Conservation (phyloP, 2,329 filamentous ascomycete species). For the Botrytis deweyae region DNA sequence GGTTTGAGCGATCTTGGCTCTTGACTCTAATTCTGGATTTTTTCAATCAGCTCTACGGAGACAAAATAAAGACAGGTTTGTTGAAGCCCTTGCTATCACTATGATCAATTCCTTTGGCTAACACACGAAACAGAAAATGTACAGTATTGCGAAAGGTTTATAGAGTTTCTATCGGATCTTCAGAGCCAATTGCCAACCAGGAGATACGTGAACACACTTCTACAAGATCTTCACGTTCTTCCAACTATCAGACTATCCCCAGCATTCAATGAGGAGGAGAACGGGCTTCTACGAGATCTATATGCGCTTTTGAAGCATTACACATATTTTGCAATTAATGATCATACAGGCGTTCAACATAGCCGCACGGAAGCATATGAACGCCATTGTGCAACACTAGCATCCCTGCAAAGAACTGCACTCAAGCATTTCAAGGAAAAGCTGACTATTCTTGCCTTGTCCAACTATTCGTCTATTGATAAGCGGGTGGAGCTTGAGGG, state of each 20-base stretch:
- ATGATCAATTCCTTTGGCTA: not conserved
- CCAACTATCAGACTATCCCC: constrained; percentile 76
- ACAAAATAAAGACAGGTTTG: constrained; percentile 49
- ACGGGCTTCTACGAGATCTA: constrained; percentile 77
- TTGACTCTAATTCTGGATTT: constrained; percentile 85
- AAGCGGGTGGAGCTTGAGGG: constrained; percentile 74
- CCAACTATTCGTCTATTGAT: constrained; percentile 87
- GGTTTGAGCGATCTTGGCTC: constrained; percentile 92
- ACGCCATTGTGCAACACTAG: constrained; percentile 72
- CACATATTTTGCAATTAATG: constrained; percentile 84
- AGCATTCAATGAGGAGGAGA: constrained; percentile 71
- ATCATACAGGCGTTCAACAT: constrained; percentile 79
- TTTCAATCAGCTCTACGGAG: constrained; percentile 66
- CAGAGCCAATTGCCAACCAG: constrained; percentile 92
- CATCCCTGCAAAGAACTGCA: constrained; percentile 74
- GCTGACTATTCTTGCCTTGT: constrained; percentile 84
- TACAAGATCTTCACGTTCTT: constrained; percentile 82
- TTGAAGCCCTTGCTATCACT: not conserved
- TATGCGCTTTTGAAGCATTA: constrained; percentile 81
- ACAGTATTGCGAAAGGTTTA: constrained; percentile 86
- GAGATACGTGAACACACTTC: constrained; percentile 84
- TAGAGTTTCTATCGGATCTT: constrained; percentile 86
- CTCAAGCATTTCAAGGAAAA: constrained; percentile 86
- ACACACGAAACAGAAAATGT: constrained; percentile 55
- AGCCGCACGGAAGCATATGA: constrained; percentile 73